Base-by-base conservation (phyloP, 441 rosid species). In the Pelargonium citronellum region DNA sequence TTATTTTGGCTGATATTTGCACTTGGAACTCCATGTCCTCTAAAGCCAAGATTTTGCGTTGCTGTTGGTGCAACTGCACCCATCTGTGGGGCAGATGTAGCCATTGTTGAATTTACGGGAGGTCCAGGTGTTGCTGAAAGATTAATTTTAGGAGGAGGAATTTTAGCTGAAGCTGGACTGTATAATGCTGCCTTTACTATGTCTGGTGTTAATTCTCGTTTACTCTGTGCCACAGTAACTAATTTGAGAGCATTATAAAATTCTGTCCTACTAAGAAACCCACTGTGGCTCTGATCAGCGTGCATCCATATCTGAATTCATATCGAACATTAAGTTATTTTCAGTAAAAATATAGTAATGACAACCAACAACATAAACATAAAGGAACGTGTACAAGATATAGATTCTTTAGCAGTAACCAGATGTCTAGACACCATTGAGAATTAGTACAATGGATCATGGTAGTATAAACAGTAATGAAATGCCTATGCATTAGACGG, bases 161-260 rank as follows among this genome's bases (percentile, higher is more conserved):
- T 93, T 85, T 88, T 93, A 68, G 95, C 94, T 44, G 98, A 93
- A 30, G 98, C 95, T 55, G 96, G 97, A 74, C 96, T 90, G 77
- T 85, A 87, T 15, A 92, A 77, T 69, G 98, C 98, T 44, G 97
- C 97, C 73, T 93, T 93, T 69, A 91, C 97, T 74, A 93, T 91
- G 20, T 93, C 98, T 13, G 96, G 92, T 2, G 98, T 91, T 79
- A 93, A 71, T 39, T 91, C 97, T 66, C 97, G 84, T 87, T 89
- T 91, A 79, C 95, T 93, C 80, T 93, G 98, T 60, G 95, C 97
- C 66, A 93, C 98, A 12, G 98, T 93, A 15, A 88, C 96, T 81
- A 93, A 96, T 77, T 80, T 93, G 76, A 93, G 90, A 79, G 92
- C 90, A 75, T 91, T 89, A 74, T 67, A 85, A 79, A 93, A 93